Evolutionary conservation across 768 basidiomycete genomes (phyloP).

Genomic region (Xerocomus potaroensis): DNA sequence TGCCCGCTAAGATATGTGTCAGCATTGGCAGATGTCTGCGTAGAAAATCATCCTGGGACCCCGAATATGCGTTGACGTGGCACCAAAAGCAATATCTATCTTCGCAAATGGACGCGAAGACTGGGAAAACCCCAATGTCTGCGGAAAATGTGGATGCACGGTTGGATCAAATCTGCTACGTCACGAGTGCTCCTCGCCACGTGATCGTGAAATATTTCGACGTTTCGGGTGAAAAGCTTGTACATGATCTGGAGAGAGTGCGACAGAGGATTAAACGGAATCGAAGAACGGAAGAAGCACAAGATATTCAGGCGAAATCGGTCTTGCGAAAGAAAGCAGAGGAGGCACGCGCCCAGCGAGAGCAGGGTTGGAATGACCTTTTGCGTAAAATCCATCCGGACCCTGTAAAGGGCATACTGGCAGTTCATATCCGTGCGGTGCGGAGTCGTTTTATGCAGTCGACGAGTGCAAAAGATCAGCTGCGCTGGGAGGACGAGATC

Average conservation of each 20-base stretch:
- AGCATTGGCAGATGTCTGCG: not conserved
- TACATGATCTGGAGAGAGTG: conserved; percentile 42
- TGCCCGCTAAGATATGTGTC: not conserved
- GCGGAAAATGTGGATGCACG: conserved; percentile 30
- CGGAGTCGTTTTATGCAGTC: conserved; percentile 57
- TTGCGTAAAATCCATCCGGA: conserved; percentile 52
- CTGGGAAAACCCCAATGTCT: not conserved
- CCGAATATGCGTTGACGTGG: not conserved
- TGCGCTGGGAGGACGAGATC: conserved; percentile 65
- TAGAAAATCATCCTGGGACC: not conserved
- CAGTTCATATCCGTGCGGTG: conserved; percentile 50
- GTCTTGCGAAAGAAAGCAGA: conserved; percentile 60
- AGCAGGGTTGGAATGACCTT: conserved; percentile 62
- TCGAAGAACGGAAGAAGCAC: conserved; percentile 25
- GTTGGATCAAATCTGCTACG: conserved; percentile 39
- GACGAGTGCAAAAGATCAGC: conserved; percentile 41
- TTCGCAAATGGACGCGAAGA: not conserved
- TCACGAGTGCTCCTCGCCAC: conserved; percentile 48
- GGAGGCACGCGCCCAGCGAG: conserved; percentile 53
- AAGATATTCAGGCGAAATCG: conserved; percentile 44
- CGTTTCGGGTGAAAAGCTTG: conserved; percentile 35
- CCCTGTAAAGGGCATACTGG: conserved; percentile 43
- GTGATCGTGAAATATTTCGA: conserved; percentile 45
- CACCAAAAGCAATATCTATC: not conserved
- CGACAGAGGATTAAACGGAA: conserved; percentile 33